phyloP scores from a whole-genome alignment of 176 grass and related monocot genomes.

The Alopecurus myosuroides region DNA sequence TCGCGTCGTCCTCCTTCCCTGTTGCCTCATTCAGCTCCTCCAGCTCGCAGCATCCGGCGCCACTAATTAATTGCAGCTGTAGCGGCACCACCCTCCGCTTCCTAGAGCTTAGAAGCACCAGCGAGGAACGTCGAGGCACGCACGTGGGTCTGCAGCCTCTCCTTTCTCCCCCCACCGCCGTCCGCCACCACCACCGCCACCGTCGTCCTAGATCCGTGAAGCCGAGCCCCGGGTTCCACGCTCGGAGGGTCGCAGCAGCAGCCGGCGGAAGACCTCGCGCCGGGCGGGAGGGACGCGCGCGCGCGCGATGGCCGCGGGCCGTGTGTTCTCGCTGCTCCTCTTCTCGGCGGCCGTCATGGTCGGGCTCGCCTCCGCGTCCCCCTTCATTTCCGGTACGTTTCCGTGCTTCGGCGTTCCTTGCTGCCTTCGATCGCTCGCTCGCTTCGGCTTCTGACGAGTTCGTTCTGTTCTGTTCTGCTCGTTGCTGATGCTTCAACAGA shows the following conservation, averaged over 20 bases:
- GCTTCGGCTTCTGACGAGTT: conserved; percentile 13
- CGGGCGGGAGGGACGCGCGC: neutral
- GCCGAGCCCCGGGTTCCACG: neutral
- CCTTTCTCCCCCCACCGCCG: neutral
- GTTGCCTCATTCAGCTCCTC: neutral
- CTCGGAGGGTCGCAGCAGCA: neutral
- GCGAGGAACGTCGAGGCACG: conserved; percentile 24
- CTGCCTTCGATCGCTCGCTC: neutral
- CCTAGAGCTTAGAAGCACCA: neutral
- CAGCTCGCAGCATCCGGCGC: neutral
- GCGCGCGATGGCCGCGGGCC: conserved; percentile 9
- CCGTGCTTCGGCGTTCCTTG: neutral
- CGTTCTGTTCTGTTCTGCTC: neutral
- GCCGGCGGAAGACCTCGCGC: neutral
- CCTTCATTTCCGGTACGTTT: conserved; percentile 31
- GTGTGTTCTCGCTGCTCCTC: neutral
- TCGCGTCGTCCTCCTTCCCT: neutral
- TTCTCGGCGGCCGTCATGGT: conserved; percentile 4
- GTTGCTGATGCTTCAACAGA: conserved; percentile 19
- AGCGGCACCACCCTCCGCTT: neutral
- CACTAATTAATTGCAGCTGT: conserved; percentile 29
- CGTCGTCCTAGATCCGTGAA: conserved; percentile 26
- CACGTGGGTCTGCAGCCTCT: conserved; percentile 24
- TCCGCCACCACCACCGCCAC: neutral
- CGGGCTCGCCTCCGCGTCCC: conserved; percentile 20